A percentile compares a stretch with the other conserved stretches of the same genome.
Evolutionary conservation across 2,329 filamentous ascomycete species (phyloP).

Genomic region (Aspergillus terreus): DNA sequence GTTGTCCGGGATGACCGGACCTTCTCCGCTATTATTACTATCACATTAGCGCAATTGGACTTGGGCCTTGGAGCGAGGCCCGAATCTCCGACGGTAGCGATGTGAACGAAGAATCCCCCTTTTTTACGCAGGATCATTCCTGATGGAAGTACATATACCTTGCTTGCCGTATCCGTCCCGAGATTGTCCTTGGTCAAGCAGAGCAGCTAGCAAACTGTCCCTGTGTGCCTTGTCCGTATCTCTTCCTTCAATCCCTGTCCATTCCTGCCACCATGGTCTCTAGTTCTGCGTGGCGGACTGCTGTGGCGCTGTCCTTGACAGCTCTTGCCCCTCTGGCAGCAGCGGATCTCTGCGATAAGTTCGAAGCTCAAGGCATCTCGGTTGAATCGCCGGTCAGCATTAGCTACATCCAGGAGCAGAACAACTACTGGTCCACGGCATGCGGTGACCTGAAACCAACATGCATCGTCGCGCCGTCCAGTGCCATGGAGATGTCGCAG

Average conservation of each 20-base stretch:
- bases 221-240: neutral
- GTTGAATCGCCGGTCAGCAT: conserved; percentile 30
- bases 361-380: conserved; percentile 32
- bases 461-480: conserved; percentile 49
- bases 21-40: neutral
- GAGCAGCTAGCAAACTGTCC: neutral
- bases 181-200: neutral
- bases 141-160: neutral
- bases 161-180: neutral
- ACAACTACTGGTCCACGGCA: conserved; percentile 46
- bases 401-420: conserved; percentile 37
- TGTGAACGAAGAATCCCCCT: neutral
- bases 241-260: neutral
- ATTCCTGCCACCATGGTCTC: conserved; percentile 13
- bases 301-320: conserved; percentile 15
- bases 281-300: conserved; percentile 15
- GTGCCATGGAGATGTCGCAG: conserved; percentile 49
- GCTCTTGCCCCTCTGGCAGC: conserved; percentile 17
- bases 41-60: neutral
- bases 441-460: conserved; percentile 42
- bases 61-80: neutral
- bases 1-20: neutral
- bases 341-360: conserved; percentile 38
- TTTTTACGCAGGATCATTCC: neutral
- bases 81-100: neutral